These are phyloP conservation scores for Fusarium fracticaudum DNA, from an alignment of 2,329 filamentous ascomycete species.

Conservation along the genomic window DNA sequence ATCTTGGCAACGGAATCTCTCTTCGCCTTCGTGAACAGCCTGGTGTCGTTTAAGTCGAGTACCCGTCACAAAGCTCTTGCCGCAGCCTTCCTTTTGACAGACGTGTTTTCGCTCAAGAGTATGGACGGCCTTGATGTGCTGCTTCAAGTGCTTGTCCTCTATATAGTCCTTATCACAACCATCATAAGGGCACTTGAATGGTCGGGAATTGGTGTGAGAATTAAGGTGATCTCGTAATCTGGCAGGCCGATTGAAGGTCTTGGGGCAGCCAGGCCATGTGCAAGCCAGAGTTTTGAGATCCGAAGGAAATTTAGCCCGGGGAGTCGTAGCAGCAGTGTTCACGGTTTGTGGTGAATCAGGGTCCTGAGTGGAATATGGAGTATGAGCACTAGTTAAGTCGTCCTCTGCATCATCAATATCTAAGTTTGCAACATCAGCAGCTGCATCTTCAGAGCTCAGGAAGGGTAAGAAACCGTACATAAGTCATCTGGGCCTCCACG, in stretches of 20 bases:
- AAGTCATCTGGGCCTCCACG: constrained; percentile 25
- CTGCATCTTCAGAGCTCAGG: background rate
- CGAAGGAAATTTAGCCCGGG: constrained; percentile 68
- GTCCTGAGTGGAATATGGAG: constrained; percentile 48
- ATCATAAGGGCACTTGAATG: constrained; percentile 75
- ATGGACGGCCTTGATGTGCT: constrained; percentile 86
- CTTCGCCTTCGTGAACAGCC: constrained; percentile 77
- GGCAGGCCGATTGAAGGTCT: constrained; percentile 88
- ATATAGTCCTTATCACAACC: constrained; percentile 86
- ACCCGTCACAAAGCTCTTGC: constrained; percentile 82
- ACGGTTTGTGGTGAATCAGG: constrained; percentile 46
- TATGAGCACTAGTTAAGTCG: constrained; percentile 44
- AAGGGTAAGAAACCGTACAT: constrained; percentile 30
- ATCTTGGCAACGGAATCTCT: constrained; percentile 78
- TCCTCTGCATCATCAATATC: constrained; percentile 49
- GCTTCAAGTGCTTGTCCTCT: constrained; percentile 84
- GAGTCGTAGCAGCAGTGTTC: constrained; percentile 49
- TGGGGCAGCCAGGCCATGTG: constrained; percentile 76
- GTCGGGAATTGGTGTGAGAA: constrained; percentile 85
- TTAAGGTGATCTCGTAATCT: constrained; percentile 82
- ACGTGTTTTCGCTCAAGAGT: constrained; percentile 73
- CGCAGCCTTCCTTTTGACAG: constrained; percentile 78
- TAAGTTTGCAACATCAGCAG: constrained; percentile 22
- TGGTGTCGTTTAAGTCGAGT: constrained; percentile 81
- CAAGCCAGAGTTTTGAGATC: constrained; percentile 82